Evolutionary conservation across 768 basidiomycete species (phyloP), one percentile per base, ranked within the genome.

Genomic region (Suillus americanus): DNA sequence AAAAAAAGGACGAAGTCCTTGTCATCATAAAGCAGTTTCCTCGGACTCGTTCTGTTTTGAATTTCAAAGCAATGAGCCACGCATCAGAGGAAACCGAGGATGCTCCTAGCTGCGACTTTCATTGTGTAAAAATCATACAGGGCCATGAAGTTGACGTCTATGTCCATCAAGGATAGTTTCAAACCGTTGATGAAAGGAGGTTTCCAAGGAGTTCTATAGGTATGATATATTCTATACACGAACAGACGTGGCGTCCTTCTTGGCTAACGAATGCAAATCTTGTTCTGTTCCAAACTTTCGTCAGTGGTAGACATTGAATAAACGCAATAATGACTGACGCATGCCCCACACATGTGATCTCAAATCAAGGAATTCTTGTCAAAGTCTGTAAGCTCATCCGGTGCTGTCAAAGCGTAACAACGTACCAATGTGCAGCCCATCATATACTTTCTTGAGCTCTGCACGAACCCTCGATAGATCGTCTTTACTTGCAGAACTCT

Each of bases 371-470:
- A 92, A 89, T 80, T 94, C 92, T 92, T 71, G 23, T 14, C 1
- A 13, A 23, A 45, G 35, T 28, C 37, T 35, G 5, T 54, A 33
- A 66, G 64, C 20, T 35, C 33, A 18, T 48, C 25, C 64, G 41
- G 20, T 60, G 48, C 18, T n/a, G 9, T 25, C 55, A 13, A 43
- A 12, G 12, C 30, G 23, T 13, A 16, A 18, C 5, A 30, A 81
- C 85, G 71, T 64, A 89, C 91, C 91, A 69, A 93, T 83, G 69
- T 93, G 90, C 51, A 94, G 80, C 2, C 91, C 90, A 68, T 93
- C 91, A 64, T 94, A 92, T 20, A 94, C 74, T 74, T 94, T 94
- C 85, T 95, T 96, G 66, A 89, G 83, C 75, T 97, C 95, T 13
- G 85, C 85, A 65, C 95, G 81, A 9, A 94, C 78, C 64, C 86